Percentiles rank a stretch among this genome's conserved stretches.
phyloP scores from a whole-genome alignment of 345 rosid species.

The thale cress (Arabidopsis thaliana) region DNA sequence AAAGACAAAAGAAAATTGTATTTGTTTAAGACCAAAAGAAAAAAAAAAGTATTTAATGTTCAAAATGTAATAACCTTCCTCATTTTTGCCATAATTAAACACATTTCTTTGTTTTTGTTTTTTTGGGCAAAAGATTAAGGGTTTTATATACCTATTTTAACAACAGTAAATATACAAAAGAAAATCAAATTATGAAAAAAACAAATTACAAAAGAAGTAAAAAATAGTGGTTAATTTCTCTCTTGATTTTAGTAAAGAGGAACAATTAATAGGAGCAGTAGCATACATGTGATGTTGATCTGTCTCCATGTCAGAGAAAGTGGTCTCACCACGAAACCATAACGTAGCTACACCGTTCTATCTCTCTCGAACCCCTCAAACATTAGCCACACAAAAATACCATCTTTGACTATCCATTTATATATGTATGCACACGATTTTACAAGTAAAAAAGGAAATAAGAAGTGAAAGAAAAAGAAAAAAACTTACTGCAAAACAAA shows the following conservation, averaged over 20 bases:
- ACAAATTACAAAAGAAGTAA: background rate
- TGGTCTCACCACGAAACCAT: conserved; percentile 41
- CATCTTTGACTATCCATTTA: background rate
- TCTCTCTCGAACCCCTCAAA: conserved; percentile 39
- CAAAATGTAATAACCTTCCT: background rate
- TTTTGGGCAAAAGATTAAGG: background rate
- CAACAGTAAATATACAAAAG: background rate
- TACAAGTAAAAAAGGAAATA: background rate
- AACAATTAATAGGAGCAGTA: conserved; percentile 31
- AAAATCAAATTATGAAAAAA: background rate
- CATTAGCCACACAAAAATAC: conserved; percentile 28
- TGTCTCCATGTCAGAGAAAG: conserved; percentile 45
- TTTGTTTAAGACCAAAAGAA: background rate
- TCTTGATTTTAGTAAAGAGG: conserved; percentile 2
- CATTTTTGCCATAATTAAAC: background rate
- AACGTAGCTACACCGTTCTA: conserved; percentile 33
- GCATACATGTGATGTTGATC: conserved; percentile 42
- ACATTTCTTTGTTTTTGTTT: background rate
- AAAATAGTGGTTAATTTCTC: background rate
- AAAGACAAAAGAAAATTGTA: conserved; percentile 13
- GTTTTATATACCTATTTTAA: background rate
- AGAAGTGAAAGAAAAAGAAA: background rate
- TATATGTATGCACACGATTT: background rate
- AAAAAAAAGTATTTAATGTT: background rate
- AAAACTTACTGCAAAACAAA: background rate